Evolutionary conservation across 225 moss, liverwort and hornwort genomes (phyloP).

Genomic region (Neckera pumila): DNA sequence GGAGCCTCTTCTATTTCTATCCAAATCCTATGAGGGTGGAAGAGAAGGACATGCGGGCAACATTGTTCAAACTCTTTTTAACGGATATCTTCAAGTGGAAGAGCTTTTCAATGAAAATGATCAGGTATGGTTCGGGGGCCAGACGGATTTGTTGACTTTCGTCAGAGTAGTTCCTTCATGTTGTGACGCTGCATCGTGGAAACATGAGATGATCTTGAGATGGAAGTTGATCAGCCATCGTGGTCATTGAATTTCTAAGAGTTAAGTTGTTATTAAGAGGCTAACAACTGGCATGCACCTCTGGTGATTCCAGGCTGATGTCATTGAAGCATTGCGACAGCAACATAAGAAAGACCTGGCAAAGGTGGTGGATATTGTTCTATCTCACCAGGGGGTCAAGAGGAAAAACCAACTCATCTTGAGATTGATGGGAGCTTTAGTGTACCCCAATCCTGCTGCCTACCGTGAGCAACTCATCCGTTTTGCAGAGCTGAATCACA

Average conservation of each 20-base stretch:
- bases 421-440: conserved; percentile 84
- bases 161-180: not conserved
- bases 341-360: conserved; percentile 84
- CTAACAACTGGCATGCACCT: not conserved
- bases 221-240: not conserved
- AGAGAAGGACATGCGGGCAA: conserved; percentile 85
- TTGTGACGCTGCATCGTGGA: not conserved
- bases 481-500: conserved; percentile 81
- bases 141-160: too few species aligned
- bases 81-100: conserved; percentile 76
- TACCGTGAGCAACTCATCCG: conserved; percentile 84
- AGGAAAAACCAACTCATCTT: conserved; percentile 76
- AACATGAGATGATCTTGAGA: not conserved
- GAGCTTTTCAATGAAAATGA: conserved; percentile 81
- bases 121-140: conserved; percentile 26
- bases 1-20: conserved; percentile 72
- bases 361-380: conserved; percentile 86
- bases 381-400: conserved; percentile 94
- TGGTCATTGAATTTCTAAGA: not conserved
- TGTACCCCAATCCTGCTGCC: conserved; percentile 90
- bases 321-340: conserved; percentile 79
- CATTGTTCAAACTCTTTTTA: conserved; percentile 71
- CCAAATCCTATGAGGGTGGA: conserved; percentile 80
- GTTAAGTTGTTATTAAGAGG: not conserved
- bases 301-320: conserved; percentile 61